Base-by-base conservation (phyloP, 352 stramenopile species). In the Pseudoperonospora humuli region DNA sequence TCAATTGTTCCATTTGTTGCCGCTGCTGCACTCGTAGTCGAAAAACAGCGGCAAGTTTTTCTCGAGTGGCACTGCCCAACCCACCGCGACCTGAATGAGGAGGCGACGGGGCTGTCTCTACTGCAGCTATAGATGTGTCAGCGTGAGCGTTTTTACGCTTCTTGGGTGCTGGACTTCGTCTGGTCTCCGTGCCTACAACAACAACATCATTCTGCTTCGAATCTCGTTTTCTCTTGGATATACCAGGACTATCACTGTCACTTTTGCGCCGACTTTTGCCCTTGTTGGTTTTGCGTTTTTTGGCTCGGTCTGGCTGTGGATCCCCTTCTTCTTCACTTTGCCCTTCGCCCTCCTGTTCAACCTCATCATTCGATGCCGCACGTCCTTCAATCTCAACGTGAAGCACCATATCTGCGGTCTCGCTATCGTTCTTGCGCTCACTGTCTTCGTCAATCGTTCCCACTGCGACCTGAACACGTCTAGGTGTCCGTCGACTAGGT, bases 31-130 rank as follows among this genome's bases (percentile, higher is more conserved):
- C 28, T 7, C 76, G 69, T 18, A 72, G 54, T 5, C 67, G 70
- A 21, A 89, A 89, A 38, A 86, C 84, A 13, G 57, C 62, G 2
- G 69, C 61, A 17, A 89, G 49, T n/a, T 71, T 65, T 34, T 86
- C 67, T 24, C 61, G 59, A 3, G 64, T 79, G 0, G 59, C 44
- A 25, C 39, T 54, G 18, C 55, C 39, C 28, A 69, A 23, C n/a
- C 42, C 42, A 24, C 24, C 44, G 14, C 37, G 44, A 18, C 36
- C 17, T 24, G 26, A 35, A 24, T 17, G 36, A 42, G 34, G 14
- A 26, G 52, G 35, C 17, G 49, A 45, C 3, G 24, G 50, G 13
- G 32, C 29, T 36, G 39, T 57, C 14, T 50, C 45, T 14, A 17
- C 43, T 21, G 18, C n/a, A 42, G 33, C 9, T 33, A 19, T 19